Evolutionary conservation across 208 protist species (phyloP), one percentile per base, ranked within the genome.

Genomic region (Trypanosoma cruzi): DNA sequence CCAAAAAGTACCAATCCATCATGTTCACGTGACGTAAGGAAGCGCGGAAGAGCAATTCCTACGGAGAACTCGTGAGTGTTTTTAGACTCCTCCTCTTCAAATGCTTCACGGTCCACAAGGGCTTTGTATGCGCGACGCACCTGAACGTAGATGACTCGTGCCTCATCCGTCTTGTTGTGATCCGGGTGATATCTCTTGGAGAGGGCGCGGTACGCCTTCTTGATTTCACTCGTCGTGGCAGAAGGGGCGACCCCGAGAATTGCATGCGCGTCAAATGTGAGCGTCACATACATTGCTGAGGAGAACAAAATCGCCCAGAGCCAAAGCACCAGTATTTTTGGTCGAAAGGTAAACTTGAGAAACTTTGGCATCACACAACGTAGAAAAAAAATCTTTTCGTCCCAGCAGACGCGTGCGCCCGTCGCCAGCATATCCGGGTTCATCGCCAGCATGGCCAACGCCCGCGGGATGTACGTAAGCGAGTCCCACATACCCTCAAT

Each of bases 111-210:
- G 71, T 96, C 88, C 0, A 94, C 87, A n/a, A 98, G 79, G 5
- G 93, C 91, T 79, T 97, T 94, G 83, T 98, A 97, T 13, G 96
- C 96, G 14, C 91, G 85, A 32, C 86, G 91, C 16, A 97, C 84
- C 68, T 96, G 81, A 18, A 92, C 61, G 73, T 96, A 98, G 57
- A 95, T 79, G 24, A 89, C 82, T 34, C 93, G 88, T 24, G 93
- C 95, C 64, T 89, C 89, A 8, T 92, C 85, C 28, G 88, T 96
- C 37, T 84, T 89, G 76, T 96, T 97, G 77, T 89, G 87, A 77
- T 98, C 94, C n/a, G 93, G 89, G 77, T 97, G 90, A 73, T 89
- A 96, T 52, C 77, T 73, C 56, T 85, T 87, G 16, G 89, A 90
- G 26, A 97, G 79, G 4, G 80, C 60, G 56, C 90, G 88, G 68